phyloP scores from a whole-genome alignment of 1,284 basidiomycete genomes.

The Rhizoctonia solani region DNA sequence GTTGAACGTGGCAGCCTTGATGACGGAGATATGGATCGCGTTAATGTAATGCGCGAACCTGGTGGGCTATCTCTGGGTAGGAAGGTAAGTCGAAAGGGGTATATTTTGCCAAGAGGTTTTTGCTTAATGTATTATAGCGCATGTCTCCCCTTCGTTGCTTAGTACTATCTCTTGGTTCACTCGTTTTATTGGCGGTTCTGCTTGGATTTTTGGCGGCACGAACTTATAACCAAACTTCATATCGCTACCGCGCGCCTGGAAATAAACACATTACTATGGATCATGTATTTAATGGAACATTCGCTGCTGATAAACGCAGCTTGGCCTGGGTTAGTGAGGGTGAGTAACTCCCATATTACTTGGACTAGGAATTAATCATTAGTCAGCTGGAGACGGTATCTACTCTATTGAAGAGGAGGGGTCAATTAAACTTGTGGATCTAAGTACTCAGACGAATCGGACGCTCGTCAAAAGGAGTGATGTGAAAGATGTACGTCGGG shows the following conservation, averaged over 20 bases:
- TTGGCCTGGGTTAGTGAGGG: slow-evolving; percentile 90
- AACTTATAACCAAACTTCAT: slow-evolving; percentile 58
- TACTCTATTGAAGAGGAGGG: slow-evolving; percentile 68
- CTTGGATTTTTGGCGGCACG: slow-evolving; percentile 75
- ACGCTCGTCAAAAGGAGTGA: slow-evolving; percentile 62
- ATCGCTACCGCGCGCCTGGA: slow-evolving; percentile 56
- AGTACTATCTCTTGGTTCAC: slow-evolving; percentile 55
- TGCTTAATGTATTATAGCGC: slow-evolving; percentile 33
- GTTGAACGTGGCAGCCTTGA: slow-evolving; percentile 33
- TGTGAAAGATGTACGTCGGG: slow-evolving; percentile 61
- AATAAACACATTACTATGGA: slow-evolving; percentile 78
- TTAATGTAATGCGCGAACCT: slow-evolving; percentile 19
- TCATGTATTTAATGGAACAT: slow-evolving; percentile 89
- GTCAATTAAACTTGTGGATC: slow-evolving; percentile 74
- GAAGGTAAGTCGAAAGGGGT: slow-evolving; percentile 36
- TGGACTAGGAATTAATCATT: not conserved
- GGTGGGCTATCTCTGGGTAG: slow-evolving; percentile 35
- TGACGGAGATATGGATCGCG: slow-evolving; percentile 23
- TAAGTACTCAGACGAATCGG: slow-evolving; percentile 73
- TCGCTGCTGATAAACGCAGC: slow-evolving; percentile 52
- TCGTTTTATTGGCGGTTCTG: slow-evolving; percentile 60
- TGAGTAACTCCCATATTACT: slow-evolving; percentile 45
- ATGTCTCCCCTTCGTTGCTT: slow-evolving; percentile 45
- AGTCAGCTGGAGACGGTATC: slow-evolving; percentile 84
- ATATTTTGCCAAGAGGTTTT: not conserved